phyloP scores from a whole-genome alignment of 768 basidiomycete genomes.

The Mycena latifolia region DNA sequence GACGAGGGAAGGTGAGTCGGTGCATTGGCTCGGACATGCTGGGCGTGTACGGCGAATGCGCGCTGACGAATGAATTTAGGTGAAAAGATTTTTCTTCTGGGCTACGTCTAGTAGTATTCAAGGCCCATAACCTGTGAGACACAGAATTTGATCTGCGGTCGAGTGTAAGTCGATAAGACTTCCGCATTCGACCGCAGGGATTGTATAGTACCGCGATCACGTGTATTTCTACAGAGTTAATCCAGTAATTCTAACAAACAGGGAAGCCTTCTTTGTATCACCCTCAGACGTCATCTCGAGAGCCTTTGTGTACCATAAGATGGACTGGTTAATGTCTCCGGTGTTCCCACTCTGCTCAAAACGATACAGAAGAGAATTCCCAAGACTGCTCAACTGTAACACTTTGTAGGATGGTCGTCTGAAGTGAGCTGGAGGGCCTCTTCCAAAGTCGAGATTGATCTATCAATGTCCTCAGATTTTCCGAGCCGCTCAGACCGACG shows the following conservation, averaged over 20 bases:
- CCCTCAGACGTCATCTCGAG: no score
- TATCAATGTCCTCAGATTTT: no score
- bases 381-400: no score
- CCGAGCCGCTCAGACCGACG: no score
- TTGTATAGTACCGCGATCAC: conserved; percentile 10
- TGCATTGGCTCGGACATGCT: conserved; percentile 11
- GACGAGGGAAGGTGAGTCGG: conserved; percentile 19
- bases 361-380: no score
- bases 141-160: conserved; percentile 18
- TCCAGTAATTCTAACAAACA: conserved; percentile 24
- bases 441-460: no score
- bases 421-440: no score
- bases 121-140: conserved; percentile 31
- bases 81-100: conserved; percentile 3
- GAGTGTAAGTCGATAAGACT: conserved; percentile 28
- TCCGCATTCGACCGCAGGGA: neutral
- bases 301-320: no score
- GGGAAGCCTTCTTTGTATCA: no score
- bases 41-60: neutral
- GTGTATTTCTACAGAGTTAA: conserved; percentile 15
- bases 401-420: no score
- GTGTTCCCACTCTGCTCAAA: no score
- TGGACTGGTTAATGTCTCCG: no score
- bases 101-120: conserved; percentile 6
- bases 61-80: neutral